phyloP scores from a whole-genome alignment of 2,329 filamentous ascomycete genomes.

The Onygena corvina region DNA sequence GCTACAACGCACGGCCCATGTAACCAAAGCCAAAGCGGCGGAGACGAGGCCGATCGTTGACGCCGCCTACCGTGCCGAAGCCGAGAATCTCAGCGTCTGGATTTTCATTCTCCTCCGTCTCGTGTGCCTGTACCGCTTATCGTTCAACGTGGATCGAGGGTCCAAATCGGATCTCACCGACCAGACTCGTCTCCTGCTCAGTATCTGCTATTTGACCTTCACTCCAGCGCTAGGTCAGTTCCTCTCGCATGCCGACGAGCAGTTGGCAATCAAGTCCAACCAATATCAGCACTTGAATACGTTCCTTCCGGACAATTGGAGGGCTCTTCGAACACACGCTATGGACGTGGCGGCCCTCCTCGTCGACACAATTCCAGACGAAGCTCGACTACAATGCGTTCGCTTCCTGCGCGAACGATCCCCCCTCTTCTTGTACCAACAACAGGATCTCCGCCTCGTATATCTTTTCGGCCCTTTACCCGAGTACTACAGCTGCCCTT shows the following conservation, averaged over 20 bases:
- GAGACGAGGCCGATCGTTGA: constrained; percentile 14
- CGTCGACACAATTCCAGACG: constrained; percentile 35
- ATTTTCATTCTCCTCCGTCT: constrained; percentile 32
- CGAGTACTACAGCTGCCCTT: constrained; percentile 16
- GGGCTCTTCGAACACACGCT: constrained; percentile 30
- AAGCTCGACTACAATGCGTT: constrained; percentile 32
- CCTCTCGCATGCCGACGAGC: constrained; percentile 22
- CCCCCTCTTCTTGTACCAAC: constrained; percentile 27
- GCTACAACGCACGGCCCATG: constrained; percentile 27
- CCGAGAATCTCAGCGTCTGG: constrained; percentile 28
- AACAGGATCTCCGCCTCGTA: constrained; percentile 30
- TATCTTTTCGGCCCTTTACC: constrained; percentile 33
- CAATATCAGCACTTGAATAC: constrained; percentile 14
- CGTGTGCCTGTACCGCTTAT: constrained; percentile 30
- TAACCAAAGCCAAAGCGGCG: constrained; percentile 20
- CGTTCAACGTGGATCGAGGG: constrained; percentile 22
- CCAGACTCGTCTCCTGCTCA: constrained; percentile 28
- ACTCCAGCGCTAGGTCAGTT: constrained; percentile 26
- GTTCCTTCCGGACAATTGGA: constrained; percentile 23
- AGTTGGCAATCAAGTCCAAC: constrained; percentile 20
- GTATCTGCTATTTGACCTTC: constrained; percentile 32
- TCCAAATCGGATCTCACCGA: constrained; percentile 22
- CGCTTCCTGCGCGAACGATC: constrained; percentile 34
- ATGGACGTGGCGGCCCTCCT: constrained; percentile 36
- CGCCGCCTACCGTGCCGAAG: constrained; percentile 13